These are phyloP conservation scores for Falciphora oryzae DNA, from an alignment of 2,329 filamentous ascomycete species.

Conservation along the genomic window DNA sequence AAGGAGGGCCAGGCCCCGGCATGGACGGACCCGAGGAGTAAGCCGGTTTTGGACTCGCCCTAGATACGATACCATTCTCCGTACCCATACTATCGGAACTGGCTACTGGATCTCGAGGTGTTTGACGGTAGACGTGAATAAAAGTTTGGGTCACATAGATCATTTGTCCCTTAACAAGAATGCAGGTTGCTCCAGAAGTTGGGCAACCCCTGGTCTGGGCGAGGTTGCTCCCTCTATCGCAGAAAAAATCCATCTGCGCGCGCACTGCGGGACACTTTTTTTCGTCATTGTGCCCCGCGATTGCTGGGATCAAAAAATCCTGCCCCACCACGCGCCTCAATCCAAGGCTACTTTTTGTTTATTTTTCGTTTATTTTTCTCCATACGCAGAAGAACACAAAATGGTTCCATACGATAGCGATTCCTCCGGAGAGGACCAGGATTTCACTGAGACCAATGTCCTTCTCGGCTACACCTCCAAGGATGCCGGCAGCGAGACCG, in stretches of 20 bases:
- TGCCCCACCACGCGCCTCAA: constrained; percentile 10
- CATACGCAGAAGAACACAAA: constrained; percentile 9
- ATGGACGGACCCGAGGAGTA: constrained; percentile 56
- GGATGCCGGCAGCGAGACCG: constrained; percentile 71
- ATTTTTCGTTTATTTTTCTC: background rate
- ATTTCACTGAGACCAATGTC: constrained; percentile 77
- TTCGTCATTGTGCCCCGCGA: constrained; percentile 7
- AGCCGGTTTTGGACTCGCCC: constrained; percentile 13
- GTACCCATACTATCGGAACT: constrained; percentile 26
- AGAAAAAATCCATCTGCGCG: background rate
- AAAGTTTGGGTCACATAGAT: constrained; percentile 11
- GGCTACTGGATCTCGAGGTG: constrained; percentile 23
- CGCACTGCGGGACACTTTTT: constrained; percentile 3
- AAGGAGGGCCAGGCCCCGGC: constrained; percentile 55
- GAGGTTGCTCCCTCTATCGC: background rate
- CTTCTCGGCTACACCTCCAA: constrained; percentile 83
- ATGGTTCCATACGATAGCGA: constrained; percentile 87
- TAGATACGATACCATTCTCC: constrained; percentile 24
- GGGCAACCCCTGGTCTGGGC: background rate
- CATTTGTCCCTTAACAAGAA: too few species aligned
- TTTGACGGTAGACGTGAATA: constrained; percentile 29
- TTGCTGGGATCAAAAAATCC: constrained; percentile 1
- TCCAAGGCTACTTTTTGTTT: background rate
- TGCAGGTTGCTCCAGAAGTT: too few species aligned
- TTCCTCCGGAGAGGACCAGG: constrained; percentile 64